Evolutionary conservation across 1,139 yeast species (phyloP), one percentile per base, ranked within the genome.

Genomic region (Yamadazyma oceani): DNA sequence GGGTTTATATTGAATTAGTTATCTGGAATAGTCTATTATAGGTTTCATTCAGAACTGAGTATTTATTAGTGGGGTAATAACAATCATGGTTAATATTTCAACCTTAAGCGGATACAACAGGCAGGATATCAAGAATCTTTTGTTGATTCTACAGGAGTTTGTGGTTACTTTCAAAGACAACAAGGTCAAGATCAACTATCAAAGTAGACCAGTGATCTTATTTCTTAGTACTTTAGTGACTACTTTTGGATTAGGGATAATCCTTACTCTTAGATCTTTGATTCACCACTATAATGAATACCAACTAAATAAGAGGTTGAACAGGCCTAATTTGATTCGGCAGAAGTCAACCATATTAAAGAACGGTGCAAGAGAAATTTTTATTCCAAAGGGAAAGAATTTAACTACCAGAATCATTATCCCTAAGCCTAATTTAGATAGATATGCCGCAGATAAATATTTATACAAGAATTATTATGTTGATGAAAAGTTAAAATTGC

Each of bases 361-460:
- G 42, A 77, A 78, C 47, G 85, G 85, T 2, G 69, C 72, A 16
- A 66, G 85, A 39, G 75, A 73, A 38, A 69, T 78, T 26, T 66
- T 63, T 37, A 73, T 79, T n/a, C 82, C 83, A 4, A 75, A 71
- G 52, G 72, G 74, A 13, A 68, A 66, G 39, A 59, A 58, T 40
- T 51, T 59, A 19, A 57, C 74, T 15, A 54, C 72, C 2, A 60
- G 78, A 30, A 75, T 83, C 26, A 70, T 72, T 25, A 73, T 84
- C 12, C 75, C 80, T n/a, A 78, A 78, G 27, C 78, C 85, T 3
- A 74, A 75, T 48, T 55, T 64, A 44, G 85, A 78, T 50, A 73
- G 67, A 41, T 82, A 80, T 53, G 89, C 86, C 38, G 84, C 85
- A 5, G 89, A 84, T 56, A 75, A 80, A 53, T 71, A 82, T 41